Conservation (phyloP, 1,284 basidiomycete genomes). For the Porodaedalea pini region DNA sequence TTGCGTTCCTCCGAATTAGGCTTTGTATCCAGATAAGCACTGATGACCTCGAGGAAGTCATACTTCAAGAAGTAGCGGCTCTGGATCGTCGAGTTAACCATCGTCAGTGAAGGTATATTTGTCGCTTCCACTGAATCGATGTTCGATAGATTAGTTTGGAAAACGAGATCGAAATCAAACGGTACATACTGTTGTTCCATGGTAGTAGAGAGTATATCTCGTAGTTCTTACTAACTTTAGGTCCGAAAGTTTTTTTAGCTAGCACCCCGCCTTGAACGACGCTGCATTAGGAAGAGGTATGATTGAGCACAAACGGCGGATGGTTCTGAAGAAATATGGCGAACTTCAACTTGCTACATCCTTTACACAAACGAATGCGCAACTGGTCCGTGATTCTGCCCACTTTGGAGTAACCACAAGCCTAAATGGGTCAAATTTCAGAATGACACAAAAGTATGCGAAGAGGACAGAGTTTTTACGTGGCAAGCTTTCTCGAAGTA, state of each 20-base stretch:
- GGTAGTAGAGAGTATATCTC: neutral
- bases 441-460: neutral
- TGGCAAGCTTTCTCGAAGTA: conserved; percentile 18
- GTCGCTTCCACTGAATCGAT: neutral
- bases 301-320: neutral
- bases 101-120: neutral
- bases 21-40: neutral
- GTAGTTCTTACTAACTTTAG: neutral
- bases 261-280: neutral
- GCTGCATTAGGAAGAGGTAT: neutral
- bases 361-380: conserved; percentile 12
- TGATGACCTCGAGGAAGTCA: neutral
- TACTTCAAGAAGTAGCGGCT: neutral
- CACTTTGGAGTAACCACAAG: neutral
- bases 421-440: neutral
- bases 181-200: neutral
- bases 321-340: neutral
- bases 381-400: neutral
- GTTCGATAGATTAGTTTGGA: no score
- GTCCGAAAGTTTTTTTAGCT: neutral
- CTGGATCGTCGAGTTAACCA: neutral
- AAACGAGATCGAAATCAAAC: neutral
- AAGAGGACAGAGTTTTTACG: neutral
- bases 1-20: neutral
- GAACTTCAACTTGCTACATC: conserved; percentile 3